Base-by-base conservation (phyloP, 2,329 filamentous ascomycete genomes). In the Xylariaceae sp. region DNA sequence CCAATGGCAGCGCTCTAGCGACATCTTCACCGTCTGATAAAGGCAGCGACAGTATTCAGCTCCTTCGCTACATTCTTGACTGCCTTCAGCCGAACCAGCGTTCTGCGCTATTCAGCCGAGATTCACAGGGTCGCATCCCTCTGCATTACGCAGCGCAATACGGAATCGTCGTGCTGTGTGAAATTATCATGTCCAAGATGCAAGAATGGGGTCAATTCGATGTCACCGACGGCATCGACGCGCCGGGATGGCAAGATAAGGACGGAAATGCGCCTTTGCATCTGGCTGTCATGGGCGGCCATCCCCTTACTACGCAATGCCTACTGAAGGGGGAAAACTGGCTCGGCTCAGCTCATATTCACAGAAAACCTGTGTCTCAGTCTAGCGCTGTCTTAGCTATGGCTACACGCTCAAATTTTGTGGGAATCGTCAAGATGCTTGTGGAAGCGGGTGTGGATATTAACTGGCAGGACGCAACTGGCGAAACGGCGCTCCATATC, bases 71-170 rank as follows among this genome's bases (percentile, higher is more conserved):
- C 52, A 67, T 86, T 3, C 76, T 99, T 4, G 85, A 91, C 44
- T 76, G 79, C 26, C 77, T 99, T 7, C 80, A 76, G 10, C 77
- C 80, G 0, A 74, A 80, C 9, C 92, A 97, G 62, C 82, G 86
- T 10, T 60, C 69, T 12, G 86, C 87, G 0, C 74, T 97, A 10
- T 75, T 80, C 47, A 80, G 81, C 12, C 84, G 80, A 55, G 92
- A 97, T 71, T 79, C 84, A 0, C 88, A 92, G 56, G 92, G 90
- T 2, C 87, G 92, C 4, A 80, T 92, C 13, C 91, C 92, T 1
- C 77, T 97, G 10, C 92, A 97, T 69, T 96, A 96, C 67, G 91
- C 91, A 2, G 92, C 94, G 0, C 91, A 97, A 68, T 96, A 95
- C 67, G 94, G 94, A 2, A 91, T 96, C 63, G 88, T 94, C 3